A percentile compares a stretch with the other conserved stretches of the same genome.
Conservation (phyloP, 1,139 yeast genomes). For the Meyerozyma guilliermondii region DNA sequence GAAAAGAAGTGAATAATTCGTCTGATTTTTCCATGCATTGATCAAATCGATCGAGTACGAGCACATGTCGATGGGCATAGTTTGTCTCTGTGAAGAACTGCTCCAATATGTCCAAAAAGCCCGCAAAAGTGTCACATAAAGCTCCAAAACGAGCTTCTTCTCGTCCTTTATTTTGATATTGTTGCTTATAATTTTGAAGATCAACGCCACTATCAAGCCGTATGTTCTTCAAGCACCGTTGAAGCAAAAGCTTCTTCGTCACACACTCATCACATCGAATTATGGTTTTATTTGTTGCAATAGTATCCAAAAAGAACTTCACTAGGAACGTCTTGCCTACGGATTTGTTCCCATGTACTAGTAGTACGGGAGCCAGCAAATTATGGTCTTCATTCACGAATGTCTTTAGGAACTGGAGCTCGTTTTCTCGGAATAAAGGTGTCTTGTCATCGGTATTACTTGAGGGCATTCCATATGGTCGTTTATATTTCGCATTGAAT, state of each 20-base stretch:
- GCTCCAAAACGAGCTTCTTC: constrained; percentile 7
- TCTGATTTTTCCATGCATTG: constrained; percentile 46
- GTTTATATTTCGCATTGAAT: too few species aligned
- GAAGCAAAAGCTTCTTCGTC: constrained; percentile 34
- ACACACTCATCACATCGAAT: constrained; percentile 38
- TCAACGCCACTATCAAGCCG: constrained; percentile 24
- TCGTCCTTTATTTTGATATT: constrained; percentile 14
- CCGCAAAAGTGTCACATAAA: constrained; percentile 43
- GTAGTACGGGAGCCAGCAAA: constrained; percentile 23
- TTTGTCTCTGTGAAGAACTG: constrained; percentile 27
- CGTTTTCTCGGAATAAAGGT: constrained; percentile 16
- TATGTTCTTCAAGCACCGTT: constrained; percentile 28
- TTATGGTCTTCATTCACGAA: constrained; percentile 19
- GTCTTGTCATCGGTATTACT: not conserved
- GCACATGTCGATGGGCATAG: constrained; percentile 40
- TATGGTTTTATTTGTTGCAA: constrained; percentile 21
- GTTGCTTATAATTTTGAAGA: constrained; percentile 8
- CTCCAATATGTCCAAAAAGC: constrained; percentile 38
- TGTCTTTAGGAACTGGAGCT: constrained; percentile 24
- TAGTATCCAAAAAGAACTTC: constrained; percentile 18
- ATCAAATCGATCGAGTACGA: constrained; percentile 58
- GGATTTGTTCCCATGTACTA: constrained; percentile 39
- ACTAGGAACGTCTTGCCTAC: constrained; percentile 36
- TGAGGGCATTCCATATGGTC: not conserved
- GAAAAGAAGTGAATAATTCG: constrained; percentile 42